Base-by-base conservation (phyloP, 1,284 basidiomycete species). In the Cryptococcus sp. region DNA sequence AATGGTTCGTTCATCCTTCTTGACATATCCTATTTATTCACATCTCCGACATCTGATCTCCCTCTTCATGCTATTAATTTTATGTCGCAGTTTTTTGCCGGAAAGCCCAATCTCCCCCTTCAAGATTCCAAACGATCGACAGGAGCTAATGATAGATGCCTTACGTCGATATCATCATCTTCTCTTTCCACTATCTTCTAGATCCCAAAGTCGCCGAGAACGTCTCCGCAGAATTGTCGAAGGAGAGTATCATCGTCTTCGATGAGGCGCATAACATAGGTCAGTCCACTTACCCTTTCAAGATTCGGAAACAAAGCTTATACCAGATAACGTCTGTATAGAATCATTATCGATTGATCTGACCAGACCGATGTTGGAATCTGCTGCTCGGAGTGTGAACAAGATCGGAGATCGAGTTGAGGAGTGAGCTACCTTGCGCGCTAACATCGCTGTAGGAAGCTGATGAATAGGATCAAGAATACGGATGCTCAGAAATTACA, bases 201-300 rank as follows among this genome's bases (percentile, higher is more conserved):
- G 96, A 99, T 76, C 96, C 96, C 0, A 99, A 99, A 76, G 92
- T 99, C 39, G 96, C 96, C 0, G 94, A 98, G 66, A 93, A 98
- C 77, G 96, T 99, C 13, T 98, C 93, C 5, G 93, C 91, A 67
- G 94, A 98, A 71, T 82, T 98, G 77, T 91, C 88, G 28, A 98
- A 98, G 64, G 96, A 98, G 70, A 86, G 91, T 41, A 99, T 99
- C 53, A 93, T 99, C 43, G 93, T 99, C 0, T 99, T 99, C 66
- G 96, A 99, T 70, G 96, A 99, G 74, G 96, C 96, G 7, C 96
- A 99, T 77, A 99, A 99, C 71, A 99, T 99, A 53, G 92, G 91
- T 91, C 61, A 56, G 80, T 66, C 25, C 18, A 4, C 16, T 31
- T 14, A 41, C 25, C 14, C 43, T 14, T 46, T 48, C 36, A 19